Conservation (phyloP, 2,329 filamentous ascomycete genomes). For the Lasiodiplodia theobromae region DNA sequence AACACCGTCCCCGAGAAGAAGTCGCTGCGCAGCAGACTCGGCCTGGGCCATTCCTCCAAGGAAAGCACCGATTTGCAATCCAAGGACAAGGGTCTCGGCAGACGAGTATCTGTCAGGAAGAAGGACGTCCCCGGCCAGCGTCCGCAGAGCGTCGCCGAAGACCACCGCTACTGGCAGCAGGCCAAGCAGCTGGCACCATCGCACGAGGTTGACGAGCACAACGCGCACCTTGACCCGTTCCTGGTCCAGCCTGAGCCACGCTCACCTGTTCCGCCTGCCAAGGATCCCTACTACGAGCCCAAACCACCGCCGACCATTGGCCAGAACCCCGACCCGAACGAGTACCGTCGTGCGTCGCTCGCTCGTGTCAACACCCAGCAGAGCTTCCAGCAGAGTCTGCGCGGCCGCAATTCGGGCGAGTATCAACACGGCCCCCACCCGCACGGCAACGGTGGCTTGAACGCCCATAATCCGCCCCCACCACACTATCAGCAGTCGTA, state of each 20-base stretch:
- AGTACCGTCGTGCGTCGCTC: constrained; percentile 31
- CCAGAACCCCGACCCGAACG: constrained; percentile 7
- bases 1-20: constrained; percentile 29
- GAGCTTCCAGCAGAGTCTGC: constrained; percentile 38
- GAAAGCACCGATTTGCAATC: constrained; percentile 33
- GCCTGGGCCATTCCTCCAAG: constrained; percentile 33
- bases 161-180: constrained; percentile 36
- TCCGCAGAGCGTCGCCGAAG: constrained; percentile 39
- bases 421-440: constrained; percentile 49
- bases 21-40: constrained; percentile 30
- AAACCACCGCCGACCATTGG: constrained; percentile 16
- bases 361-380: constrained; percentile 48
- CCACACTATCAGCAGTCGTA: constrained; percentile 22
- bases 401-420: constrained; percentile 45
- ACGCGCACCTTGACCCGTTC: constrained; percentile 45
- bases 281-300: constrained; percentile 39
- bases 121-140: constrained; percentile 38
- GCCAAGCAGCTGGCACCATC: constrained; percentile 44
- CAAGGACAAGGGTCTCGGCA: constrained; percentile 39
- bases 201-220: constrained; percentile 42
- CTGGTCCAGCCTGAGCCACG: constrained; percentile 39
- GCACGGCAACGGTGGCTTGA: constrained; percentile 37
- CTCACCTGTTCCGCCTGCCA: constrained; percentile 45
- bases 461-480: constrained; percentile 22
- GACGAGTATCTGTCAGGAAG: constrained; percentile 47